Evolutionary conservation across 1,284 basidiomycete species (phyloP).

Genomic region (Peniophora sp.): DNA sequence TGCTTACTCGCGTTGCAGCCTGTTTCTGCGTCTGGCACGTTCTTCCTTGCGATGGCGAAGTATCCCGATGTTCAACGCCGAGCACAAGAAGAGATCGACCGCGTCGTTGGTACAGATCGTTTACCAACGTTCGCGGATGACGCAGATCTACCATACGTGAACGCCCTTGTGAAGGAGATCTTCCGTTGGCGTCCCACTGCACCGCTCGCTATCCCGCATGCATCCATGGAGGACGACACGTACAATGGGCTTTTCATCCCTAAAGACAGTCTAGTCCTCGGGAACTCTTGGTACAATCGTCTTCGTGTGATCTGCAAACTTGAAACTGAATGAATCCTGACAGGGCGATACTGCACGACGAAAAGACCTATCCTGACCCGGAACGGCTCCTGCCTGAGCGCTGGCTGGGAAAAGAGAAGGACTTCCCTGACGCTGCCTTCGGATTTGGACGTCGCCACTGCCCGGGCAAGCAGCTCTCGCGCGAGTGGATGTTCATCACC

Average conservation of each 20-base stretch:
- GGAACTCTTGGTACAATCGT: slow-evolving; percentile 12
- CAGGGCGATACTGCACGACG: slow-evolving; percentile 7
- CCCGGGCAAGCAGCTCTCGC: slow-evolving; percentile 12
- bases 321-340: not conserved
- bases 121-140: slow-evolving; percentile 12
- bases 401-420: slow-evolving; percentile 4
- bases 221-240: slow-evolving; percentile 13
- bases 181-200: slow-evolving; percentile 12
- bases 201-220: slow-evolving; percentile 7
- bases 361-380: slow-evolving; percentile 11
- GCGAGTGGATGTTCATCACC: slow-evolving; percentile 13
- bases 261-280: slow-evolving; percentile 13
- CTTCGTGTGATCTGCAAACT: no score
- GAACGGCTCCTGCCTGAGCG: slow-evolving; percentile 13
- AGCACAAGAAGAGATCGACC: slow-evolving; percentile 22
- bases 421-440: slow-evolving; percentile 13
- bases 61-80: slow-evolving; percentile 14
- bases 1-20: slow-evolving; percentile 4
- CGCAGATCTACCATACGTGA: slow-evolving; percentile 9
- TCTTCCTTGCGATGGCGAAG: slow-evolving; percentile 15
- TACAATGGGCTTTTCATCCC: slow-evolving; percentile 17
- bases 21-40: slow-evolving; percentile 7
- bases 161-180: slow-evolving; percentile 13
- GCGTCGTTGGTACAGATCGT: slow-evolving; percentile 11
- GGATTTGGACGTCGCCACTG: slow-evolving; percentile 13